phyloP scores from a whole-genome alignment of 1,284 basidiomycete species.

The Phlebopus sp. region DNA sequence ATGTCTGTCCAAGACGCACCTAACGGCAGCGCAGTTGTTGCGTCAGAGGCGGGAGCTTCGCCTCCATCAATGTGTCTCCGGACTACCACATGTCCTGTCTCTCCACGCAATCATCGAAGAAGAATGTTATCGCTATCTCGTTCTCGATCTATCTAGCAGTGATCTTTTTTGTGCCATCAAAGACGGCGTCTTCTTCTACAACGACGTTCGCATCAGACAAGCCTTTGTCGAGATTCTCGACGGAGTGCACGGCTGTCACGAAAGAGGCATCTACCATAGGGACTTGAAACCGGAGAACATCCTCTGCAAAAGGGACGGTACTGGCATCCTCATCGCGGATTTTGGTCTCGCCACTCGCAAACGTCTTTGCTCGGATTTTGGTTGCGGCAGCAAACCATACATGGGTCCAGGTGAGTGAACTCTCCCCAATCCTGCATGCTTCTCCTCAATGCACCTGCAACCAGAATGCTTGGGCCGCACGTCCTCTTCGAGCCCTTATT shows the following conservation, averaged over 20 bases:
- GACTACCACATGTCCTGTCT: slow-evolving; percentile 51
- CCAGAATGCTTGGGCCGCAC: slow-evolving; percentile 73
- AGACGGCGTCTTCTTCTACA: slow-evolving; percentile 40
- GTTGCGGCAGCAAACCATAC: slow-evolving; percentile 80
- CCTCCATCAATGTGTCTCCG: slow-evolving; percentile 53
- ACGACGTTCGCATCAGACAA: slow-evolving; percentile 57
- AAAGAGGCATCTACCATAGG: slow-evolving; percentile 75
- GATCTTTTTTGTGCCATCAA: slow-evolving; percentile 53
- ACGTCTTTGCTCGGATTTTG: slow-evolving; percentile 63
- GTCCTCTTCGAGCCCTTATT: slow-evolving; percentile 52
- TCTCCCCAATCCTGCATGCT: neutral
- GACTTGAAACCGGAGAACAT: slow-evolving; percentile 92
- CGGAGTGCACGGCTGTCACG: slow-evolving; percentile 71
- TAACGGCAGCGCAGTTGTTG: slow-evolving; percentile 48
- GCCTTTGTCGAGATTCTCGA: slow-evolving; percentile 78
- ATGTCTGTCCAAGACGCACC: slow-evolving; percentile 52
- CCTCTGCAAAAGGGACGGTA: slow-evolving; percentile 59
- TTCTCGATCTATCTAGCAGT: slow-evolving; percentile 59
- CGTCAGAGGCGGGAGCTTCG: slow-evolving; percentile 61
- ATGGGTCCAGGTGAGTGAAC: slow-evolving; percentile 67
- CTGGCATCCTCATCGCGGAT: slow-evolving; percentile 69
- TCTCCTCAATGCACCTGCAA: slow-evolving; percentile 11
- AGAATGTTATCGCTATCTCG: slow-evolving; percentile 50
- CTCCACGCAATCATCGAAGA: slow-evolving; percentile 56
- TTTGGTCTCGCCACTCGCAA: slow-evolving; percentile 82